Evolutionary conservation across 306 rosid genomes (phyloP).

Genomic region (Glycyrrhiza uralensis): DNA sequence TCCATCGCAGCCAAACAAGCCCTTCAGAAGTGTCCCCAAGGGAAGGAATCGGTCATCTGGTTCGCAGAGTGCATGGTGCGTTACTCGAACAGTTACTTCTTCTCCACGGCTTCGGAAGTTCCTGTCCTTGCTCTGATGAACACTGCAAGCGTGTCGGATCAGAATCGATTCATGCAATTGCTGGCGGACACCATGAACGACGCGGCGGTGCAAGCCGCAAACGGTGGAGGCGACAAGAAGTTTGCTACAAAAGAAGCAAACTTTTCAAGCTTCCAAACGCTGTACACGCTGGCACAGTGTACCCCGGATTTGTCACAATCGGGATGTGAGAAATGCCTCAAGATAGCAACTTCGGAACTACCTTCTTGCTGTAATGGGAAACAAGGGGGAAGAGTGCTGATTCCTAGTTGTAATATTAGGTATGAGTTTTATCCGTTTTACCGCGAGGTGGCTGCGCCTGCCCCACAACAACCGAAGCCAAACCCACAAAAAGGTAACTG

Average conservation of each 20-base stretch:
- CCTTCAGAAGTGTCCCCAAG: background rate
- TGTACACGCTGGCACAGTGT: conserved; percentile 38
- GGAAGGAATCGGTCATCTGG: conserved; percentile 26
- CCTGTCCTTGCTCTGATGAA: fast-evolving
- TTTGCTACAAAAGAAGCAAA: conserved; percentile 27
- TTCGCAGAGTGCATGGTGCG: conserved; percentile 35
- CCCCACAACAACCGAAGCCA: background rate
- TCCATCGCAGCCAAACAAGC: conserved; percentile 5
- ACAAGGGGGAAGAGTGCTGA: background rate
- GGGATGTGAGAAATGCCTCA: conserved; percentile 20
- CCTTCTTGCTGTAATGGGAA: conserved; percentile 2
- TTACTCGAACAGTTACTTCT: conserved; percentile 27
- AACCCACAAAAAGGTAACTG: background rate
- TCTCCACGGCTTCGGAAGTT: background rate
- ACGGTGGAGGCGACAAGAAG: conserved; percentile 21
- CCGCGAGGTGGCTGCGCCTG: background rate
- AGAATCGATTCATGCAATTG: background rate
- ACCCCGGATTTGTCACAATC: conserved; percentile 23
- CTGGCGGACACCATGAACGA: background rate
- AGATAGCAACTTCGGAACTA: background rate
- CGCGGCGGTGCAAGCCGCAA: background rate
- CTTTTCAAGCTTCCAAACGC: background rate
- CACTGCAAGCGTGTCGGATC: background rate
- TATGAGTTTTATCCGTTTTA: conserved; percentile 3
- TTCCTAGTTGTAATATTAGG: conserved; percentile 19